Evolutionary conservation across 331 rosid genomes (phyloP).

Genomic region (Acacia concinna): DNA sequence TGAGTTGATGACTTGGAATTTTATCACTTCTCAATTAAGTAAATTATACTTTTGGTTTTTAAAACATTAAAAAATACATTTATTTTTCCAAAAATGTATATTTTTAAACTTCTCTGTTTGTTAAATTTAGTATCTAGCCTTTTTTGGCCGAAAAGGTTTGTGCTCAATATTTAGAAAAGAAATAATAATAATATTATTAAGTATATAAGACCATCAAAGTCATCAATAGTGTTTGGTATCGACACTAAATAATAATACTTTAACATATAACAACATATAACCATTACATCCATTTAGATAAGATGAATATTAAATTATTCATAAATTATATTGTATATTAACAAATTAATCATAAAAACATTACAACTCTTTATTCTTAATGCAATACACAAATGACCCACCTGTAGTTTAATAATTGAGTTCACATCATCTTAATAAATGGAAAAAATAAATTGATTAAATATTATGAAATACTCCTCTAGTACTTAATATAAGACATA

Average conservation of each 20-base stretch:
- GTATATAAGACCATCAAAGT: no score
- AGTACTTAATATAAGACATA: no score
- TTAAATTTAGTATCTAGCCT: neutral
- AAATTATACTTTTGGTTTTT: neutral
- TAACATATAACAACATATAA: no score
- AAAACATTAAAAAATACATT: neutral
- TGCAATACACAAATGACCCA: neutral
- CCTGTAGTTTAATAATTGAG: neutral
- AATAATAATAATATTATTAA: no score
- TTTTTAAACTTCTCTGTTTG: neutral
- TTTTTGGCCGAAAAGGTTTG: neutral
- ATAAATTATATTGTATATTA: neutral
- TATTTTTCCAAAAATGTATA: neutral
- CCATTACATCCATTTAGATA: no score
- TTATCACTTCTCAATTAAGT: neutral
- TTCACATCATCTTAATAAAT: neutral
- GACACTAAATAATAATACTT: no score
- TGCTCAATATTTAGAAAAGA: neutral
- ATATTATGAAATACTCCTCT: neutral
- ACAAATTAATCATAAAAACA: neutral
- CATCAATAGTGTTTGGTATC: no score
- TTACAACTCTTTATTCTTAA: neutral
- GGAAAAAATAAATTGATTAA: neutral
- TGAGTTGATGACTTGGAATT: neutral
- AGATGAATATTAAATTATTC: no score